Evolutionary conservation across 306 rosid genomes (phyloP).

Genomic region (Vigna mungo): DNA sequence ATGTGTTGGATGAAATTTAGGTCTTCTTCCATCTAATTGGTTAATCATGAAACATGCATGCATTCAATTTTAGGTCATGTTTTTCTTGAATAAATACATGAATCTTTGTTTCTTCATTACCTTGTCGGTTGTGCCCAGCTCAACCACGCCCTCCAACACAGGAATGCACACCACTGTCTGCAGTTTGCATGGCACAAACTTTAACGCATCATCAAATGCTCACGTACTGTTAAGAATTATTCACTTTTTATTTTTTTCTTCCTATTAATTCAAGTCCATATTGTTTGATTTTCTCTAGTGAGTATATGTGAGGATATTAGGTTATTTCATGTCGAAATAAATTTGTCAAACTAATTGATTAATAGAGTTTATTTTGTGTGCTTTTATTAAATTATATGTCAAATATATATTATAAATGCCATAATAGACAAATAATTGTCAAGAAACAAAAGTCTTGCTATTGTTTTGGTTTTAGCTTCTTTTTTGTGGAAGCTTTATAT

Average conservation of each 20-base stretch:
- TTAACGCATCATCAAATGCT: too few relatives aligned
- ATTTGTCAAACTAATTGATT: not conserved
- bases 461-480: not conserved
- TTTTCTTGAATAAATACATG: not conserved
- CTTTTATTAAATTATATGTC: not conserved
- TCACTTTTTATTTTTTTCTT: too few relatives aligned
- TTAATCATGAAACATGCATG: not conserved
- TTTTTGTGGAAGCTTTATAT: not conserved
- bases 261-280: too few relatives aligned
- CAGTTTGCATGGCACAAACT: conserved; percentile 17
- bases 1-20: conserved; percentile 58
- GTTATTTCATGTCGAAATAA: not conserved
- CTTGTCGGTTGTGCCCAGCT: conserved; percentile 69
- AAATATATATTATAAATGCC: not conserved
- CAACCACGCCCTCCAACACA: conserved; percentile 76
- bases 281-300: not conserved
- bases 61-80: not conserved
- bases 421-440: not conserved
- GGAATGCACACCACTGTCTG: conserved; percentile 86
- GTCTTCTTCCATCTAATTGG: conserved; percentile 60
- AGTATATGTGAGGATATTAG: not conserved
- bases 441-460: not conserved
- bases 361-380: not conserved
- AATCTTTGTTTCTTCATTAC: conserved; percentile 30
- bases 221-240: too few relatives aligned